Percentiles rank a stretch among this genome's conserved stretches.
Evolutionary conservation across 257 asterid genomes (phyloP).

Genomic region (Prunella vulgaris): DNA sequence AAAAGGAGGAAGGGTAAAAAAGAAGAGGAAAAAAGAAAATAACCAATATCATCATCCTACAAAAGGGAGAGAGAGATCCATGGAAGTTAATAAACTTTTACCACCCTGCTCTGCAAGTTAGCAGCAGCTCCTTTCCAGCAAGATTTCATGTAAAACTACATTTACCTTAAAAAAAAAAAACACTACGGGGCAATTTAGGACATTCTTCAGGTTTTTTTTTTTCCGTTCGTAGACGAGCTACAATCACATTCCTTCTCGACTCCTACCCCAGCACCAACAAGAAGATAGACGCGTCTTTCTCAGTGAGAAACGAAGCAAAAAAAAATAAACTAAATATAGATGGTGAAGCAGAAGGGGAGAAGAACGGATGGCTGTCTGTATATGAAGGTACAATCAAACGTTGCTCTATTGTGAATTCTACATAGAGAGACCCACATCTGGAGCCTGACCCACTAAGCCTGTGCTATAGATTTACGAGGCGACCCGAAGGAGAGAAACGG

Average conservation of each 20-base stretch:
- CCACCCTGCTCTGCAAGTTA: constrained; percentile 36
- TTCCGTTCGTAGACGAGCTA: constrained; percentile 48
- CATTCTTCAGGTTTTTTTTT: constrained; percentile 26
- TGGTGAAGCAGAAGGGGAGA: constrained; percentile 37
- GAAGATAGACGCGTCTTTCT: constrained; percentile 43
- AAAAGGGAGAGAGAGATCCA: constrained; percentile 40
- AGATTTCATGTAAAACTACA: constrained; percentile 44
- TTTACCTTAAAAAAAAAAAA: constrained; percentile 32
- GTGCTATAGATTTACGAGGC: constrained; percentile 35
- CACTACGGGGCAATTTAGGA: constrained; percentile 35
- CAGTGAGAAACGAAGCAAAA: constrained; percentile 37
- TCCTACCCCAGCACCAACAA: constrained; percentile 42
- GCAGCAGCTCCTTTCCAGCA: constrained; percentile 49
- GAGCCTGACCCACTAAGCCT: constrained; percentile 29
- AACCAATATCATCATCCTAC: constrained; percentile 51
- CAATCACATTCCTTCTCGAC: constrained; percentile 50
- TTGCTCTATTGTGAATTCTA: constrained; percentile 31
- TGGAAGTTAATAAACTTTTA: constrained; percentile 31
- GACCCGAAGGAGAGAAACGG: constrained; percentile 30
- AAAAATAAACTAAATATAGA: constrained; percentile 36
- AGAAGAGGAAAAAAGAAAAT: constrained; percentile 2
- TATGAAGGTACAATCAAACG: constrained; percentile 25
- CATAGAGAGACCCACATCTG: constrained; percentile 28
- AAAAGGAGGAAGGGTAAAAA: neutral
- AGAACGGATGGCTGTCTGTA: constrained; percentile 32